Percentiles rank a stretch among this genome's conserved stretches.
These are phyloP conservation scores for Aspergillus carbonarius DNA, from an alignment of 2,329 filamentous ascomycete genomes.

Conservation along the genomic window DNA sequence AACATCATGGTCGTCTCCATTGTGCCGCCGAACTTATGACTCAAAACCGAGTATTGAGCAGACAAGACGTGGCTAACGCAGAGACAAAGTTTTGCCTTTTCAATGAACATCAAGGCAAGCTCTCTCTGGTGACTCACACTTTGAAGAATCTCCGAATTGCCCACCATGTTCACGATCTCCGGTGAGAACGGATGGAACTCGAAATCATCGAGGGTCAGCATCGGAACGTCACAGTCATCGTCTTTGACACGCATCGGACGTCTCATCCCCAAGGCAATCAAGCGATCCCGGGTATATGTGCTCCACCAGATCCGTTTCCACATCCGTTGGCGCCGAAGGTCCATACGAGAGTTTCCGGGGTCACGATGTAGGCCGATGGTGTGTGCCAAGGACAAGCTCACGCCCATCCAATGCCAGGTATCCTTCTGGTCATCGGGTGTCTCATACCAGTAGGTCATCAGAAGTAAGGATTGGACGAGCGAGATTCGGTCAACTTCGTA, in stretches of 20 bases:
- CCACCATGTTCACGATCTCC: constrained; percentile 65
- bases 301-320: constrained; percentile 99
- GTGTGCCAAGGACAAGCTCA: constrained; percentile 87
- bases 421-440: constrained; percentile 96
- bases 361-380: constrained; percentile 92
- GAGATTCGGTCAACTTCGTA: constrained; percentile 88
- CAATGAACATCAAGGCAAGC: constrained; percentile 83
- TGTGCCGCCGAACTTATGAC: constrained; percentile 70
- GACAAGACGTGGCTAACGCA: constrained; percentile 87
- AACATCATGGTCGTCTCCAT: constrained; percentile 84
- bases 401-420: constrained; percentile 98
- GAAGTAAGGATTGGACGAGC: constrained; percentile 79
- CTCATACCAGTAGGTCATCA: constrained; percentile 98
- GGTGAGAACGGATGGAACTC: constrained; percentile 70
- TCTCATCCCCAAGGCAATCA: constrained; percentile 91
- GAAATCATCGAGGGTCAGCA: constrained; percentile 82
- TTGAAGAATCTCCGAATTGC: constrained; percentile 68
- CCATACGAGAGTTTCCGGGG: constrained; percentile 74
- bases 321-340: constrained; percentile 69
- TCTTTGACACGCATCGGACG: constrained; percentile 89
- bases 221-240: constrained; percentile 89
- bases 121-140: constrained; percentile 73
- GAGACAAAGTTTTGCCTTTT: constrained; percentile 85
- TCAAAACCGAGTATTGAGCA: constrained; percentile 87
- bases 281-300: constrained; percentile 89